These are phyloP conservation scores for Oryza glaberrima DNA, from an alignment of 176 grass and related monocot species.

Conservation along the genomic window DNA sequence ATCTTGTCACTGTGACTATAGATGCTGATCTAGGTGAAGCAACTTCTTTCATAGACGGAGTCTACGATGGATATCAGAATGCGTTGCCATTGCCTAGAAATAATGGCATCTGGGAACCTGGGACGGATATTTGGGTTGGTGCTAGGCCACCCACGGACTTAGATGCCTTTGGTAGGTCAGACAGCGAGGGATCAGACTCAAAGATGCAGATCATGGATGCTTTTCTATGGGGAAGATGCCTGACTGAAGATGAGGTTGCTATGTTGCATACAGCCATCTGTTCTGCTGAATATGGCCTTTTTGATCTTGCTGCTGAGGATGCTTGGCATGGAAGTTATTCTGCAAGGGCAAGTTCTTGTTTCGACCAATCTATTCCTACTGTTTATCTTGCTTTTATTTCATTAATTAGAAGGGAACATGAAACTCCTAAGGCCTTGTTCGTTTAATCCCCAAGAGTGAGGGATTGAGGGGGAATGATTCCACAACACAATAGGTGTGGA, in stretches of 20 bases:
- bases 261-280: constrained; percentile 67
- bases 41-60: constrained; percentile 90
- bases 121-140: constrained; percentile 91
- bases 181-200: constrained; percentile 89
- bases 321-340: constrained; percentile 89
- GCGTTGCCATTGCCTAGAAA: constrained; percentile 71
- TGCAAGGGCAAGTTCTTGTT: constrained; percentile 65
- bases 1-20: constrained; percentile 94
- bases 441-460: too few relatives aligned
- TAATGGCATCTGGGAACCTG: constrained; percentile 78
- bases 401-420: constrained; percentile 28
- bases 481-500: too few relatives aligned
- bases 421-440: constrained; percentile 14
- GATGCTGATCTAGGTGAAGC: constrained; percentile 95
- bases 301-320: constrained; percentile 73
- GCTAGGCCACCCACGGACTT: constrained; percentile 86
- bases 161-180: constrained; percentile 98
- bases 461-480: too few relatives aligned
- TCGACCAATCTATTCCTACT: neutral
- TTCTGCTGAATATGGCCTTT: constrained; percentile 72
- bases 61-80: constrained; percentile 91
- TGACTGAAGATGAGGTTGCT: constrained; percentile 94
- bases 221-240: constrained; percentile 90
- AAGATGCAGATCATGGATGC: constrained; percentile 99
- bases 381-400: constrained; percentile 33